Evolutionary conservation across 805 yeast species (phyloP).

Genomic region (Monosporozyma siamensis): DNA sequence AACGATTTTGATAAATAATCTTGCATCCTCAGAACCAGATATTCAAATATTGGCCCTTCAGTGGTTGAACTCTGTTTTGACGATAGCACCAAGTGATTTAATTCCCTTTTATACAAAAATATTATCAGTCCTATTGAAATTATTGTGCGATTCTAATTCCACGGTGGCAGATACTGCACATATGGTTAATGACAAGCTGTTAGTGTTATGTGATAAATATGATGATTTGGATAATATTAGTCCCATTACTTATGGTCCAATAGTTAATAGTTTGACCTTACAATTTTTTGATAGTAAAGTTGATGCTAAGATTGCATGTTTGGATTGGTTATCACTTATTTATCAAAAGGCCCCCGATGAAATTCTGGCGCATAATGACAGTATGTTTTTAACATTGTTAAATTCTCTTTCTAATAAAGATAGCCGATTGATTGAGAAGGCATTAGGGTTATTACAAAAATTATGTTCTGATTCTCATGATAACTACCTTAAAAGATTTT

Average conservation of each 20-base stretch:
- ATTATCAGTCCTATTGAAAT: conserved; percentile 55
- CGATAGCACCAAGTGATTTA: conserved; percentile 63
- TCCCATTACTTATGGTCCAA: conserved; percentile 36
- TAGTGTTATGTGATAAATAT: conserved; percentile 35
- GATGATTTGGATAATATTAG: conserved; percentile 16
- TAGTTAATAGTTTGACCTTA: conserved; percentile 60
- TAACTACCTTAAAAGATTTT: conserved; percentile 63
- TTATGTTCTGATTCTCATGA: conserved; percentile 42
- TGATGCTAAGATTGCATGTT: conserved; percentile 68
- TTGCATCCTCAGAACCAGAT: conserved; percentile 64
- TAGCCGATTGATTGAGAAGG: conserved; percentile 22
- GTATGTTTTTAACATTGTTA: conserved; percentile 66
- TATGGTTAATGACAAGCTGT: conserved; percentile 46
- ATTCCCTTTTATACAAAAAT: conserved; percentile 66
- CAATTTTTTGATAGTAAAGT: conserved; percentile 73
- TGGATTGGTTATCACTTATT: conserved; percentile 83
- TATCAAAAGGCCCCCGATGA: conserved; percentile 59
- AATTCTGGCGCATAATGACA: conserved; percentile 46
- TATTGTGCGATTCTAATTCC: conserved; percentile 46
- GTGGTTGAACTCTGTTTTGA: conserved; percentile 72
- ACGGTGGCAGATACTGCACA: conserved; percentile 46
- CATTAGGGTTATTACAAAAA: conserved; percentile 22
- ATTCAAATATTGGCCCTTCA: conserved; percentile 70
- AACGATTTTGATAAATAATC: conserved; percentile 69
- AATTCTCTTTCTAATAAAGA: conserved; percentile 56